Conservation (phyloP, 2,329 filamentous ascomycete genomes). For the Thelonectria olida region DNA sequence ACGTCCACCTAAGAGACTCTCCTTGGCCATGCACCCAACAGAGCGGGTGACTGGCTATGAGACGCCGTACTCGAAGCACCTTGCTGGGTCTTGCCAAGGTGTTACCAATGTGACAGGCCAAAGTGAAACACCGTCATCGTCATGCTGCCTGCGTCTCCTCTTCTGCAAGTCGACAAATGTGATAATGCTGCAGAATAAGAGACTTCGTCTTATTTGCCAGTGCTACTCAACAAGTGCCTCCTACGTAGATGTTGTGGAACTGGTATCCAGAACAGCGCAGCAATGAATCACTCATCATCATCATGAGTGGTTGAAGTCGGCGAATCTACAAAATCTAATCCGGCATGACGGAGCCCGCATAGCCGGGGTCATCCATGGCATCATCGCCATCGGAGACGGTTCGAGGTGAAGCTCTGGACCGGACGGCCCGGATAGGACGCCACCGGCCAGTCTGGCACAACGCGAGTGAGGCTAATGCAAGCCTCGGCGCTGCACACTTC, state of each 20-base stretch:
- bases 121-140: neutral
- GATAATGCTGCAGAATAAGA: neutral
- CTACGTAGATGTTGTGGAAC: slow-evolving; percentile 8
- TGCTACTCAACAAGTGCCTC: neutral
- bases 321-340: slow-evolving; percentile 23
- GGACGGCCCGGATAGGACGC: slow-evolving; percentile 29
- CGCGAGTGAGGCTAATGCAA: slow-evolving; percentile 36
- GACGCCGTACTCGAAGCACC: neutral
- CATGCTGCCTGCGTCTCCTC: neutral
- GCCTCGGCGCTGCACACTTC: slow-evolving; percentile 20
- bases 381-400: slow-evolving; percentile 28
- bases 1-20: neutral
- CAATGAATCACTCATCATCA: neutral
- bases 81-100: slow-evolving; percentile 15
- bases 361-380: slow-evolving; percentile 30
- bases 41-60: slow-evolving; percentile 8
- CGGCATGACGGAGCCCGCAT: slow-evolving; percentile 22
- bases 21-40: slow-evolving; percentile 10
- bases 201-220: neutral
- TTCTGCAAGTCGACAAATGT: slow-evolving; percentile 1
- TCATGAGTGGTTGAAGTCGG: slow-evolving; percentile 17
- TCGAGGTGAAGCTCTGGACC: slow-evolving; percentile 30
- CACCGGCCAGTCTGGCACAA: slow-evolving; percentile 28
- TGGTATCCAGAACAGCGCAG: slow-evolving; percentile 12
- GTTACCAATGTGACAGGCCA: slow-evolving; percentile 7